Base-by-base conservation (phyloP, 2,329 filamentous ascomycete species). In the Xylariaceae sp. region DNA sequence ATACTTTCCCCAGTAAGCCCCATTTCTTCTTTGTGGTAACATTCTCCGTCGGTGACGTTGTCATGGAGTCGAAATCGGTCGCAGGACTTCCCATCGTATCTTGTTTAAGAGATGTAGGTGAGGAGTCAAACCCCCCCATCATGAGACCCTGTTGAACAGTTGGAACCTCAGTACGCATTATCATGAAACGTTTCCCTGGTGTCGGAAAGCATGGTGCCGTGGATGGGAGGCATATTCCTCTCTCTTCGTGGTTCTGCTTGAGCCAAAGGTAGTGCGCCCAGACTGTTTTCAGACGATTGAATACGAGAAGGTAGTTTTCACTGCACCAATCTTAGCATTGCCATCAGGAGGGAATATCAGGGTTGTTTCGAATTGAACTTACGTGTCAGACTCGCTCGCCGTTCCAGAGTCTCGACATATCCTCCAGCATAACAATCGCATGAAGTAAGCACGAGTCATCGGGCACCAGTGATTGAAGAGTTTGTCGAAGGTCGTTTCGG, bases 391-490 rank as follows among this genome's bases (percentile, higher is more conserved):
- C 28, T 84, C 79, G 42, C 82, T 81, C 18, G 82, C 76, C 43
- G 79, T 81, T 14, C 86, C 89, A 47, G 85, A 82, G 63, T 88
- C 88, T 57, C 92, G 81, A 58, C 88, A 93, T 44, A 97, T 76
- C 54, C 91, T 83, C 92, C 92, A 97, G 71, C 90, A 96, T 18
- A 96, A 71, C 45, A 97, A 74, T 43, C 92, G 89, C 81, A 96
- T 94, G 67, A 87, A 97, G 69, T 96, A 97, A 13, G 90, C 88
- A 55, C 92, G 83, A 18, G 96, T 90, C 92, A 96, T 96, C 0
- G 92, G 90, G 64, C 90, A 96, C 91, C 92, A 96, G 64, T 96
- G 90, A 65, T 88, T 93, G 72, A 96, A 97, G 55, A 90, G 85
- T 55, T 82, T 83, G 64, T 89, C 84, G 67, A 96, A 96, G 2